Evolutionary conservation across 495 filamentous ascomycete species (phyloP), one percentile per base, ranked within the genome.

Genomic region (Parathielavia hyrcaniae): DNA sequence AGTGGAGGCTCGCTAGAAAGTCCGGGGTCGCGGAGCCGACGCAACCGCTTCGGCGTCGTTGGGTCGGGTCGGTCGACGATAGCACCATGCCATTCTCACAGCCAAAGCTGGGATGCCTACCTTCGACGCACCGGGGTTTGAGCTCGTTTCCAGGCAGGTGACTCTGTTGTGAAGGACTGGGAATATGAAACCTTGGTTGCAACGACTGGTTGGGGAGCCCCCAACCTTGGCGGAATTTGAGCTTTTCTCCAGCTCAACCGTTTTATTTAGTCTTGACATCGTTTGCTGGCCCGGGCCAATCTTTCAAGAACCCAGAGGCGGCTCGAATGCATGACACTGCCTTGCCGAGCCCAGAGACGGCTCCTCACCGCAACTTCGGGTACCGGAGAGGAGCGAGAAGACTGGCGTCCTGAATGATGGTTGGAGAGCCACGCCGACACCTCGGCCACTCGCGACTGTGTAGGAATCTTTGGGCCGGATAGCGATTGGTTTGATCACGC

Each of bases 331-430:
- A 38, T 12, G 19, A 34, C 13, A 11, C 7, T 19, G 34, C 14
- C 1, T 6, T n/a, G 22, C 19, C 40, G 59, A 35, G 48, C 23
- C 17, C 39, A 50, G 30, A 45, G 38, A 49, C 50, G 38, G 49
- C 39, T 12, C 20, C 36, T 64, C 61, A 64, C 61, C 61, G 61
- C 57, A 64, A 64, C 38, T 64, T 64, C 54, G 61, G 54, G 60
- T 35, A 14, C 17, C 55, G 39, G 46, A 51, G 34, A 45, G 6
- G 39, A 52, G 43, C n/a, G n/a, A 20, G n/a, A 50, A 26, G 16
- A 34, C 20, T 39, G 26, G 41, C 34, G 44, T 63, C 49, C 49
- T 39, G 50, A 53, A 35, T 32, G n/a, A 50, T 63, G 49, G 53
- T 57, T 64, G 54, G 53, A 45, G 14, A 47, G 35, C 13, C 30